Evolutionary conservation across 192 early-diverging fungal genomes (phyloP).

Genomic region (Rhizophlyctis rosea): DNA sequence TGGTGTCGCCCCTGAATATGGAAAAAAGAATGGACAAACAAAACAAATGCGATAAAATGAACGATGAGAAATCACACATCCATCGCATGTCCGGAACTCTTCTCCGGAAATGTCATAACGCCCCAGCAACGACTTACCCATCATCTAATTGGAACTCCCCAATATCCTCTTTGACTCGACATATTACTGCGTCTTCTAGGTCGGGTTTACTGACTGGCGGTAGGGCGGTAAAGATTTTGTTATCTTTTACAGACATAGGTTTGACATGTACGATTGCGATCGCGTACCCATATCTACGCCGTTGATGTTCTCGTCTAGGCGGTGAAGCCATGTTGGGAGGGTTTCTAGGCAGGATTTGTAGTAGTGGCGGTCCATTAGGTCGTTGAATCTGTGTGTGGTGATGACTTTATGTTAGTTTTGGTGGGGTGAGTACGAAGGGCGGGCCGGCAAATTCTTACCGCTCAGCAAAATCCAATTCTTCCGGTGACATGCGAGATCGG

Average conservation of each 20-base stretch:
- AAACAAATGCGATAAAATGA: background rate
- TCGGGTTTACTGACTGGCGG: conserved; percentile 46
- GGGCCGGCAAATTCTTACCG: too few relatives aligned
- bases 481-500: conserved; percentile 40
- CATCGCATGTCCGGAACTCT: background rate
- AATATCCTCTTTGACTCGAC: conserved; percentile 45
- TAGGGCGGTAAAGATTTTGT: background rate
- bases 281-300: conserved; percentile 33
- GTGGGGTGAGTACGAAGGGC: too few relatives aligned
- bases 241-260: conserved; percentile 4
- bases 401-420: too few relatives aligned
- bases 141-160: conserved; percentile 49
- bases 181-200: conserved; percentile 62
- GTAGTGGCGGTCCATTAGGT: conserved; percentile 46
- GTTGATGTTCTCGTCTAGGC: conserved; percentile 39
- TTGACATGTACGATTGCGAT: background rate
- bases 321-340: conserved; percentile 48
- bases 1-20: conserved; percentile 26
- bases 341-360: conserved; percentile 46
- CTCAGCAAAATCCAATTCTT: conserved; percentile 41
- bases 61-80: background rate
- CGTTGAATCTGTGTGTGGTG: conserved; percentile 44
- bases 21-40: conserved; percentile 1
- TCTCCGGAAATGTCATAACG: background rate
- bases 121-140: background rate